Evolutionary conservation across 176 grass and related monocot genomes (phyloP).

Genomic region (Ampelocalamus luodianensis): DNA sequence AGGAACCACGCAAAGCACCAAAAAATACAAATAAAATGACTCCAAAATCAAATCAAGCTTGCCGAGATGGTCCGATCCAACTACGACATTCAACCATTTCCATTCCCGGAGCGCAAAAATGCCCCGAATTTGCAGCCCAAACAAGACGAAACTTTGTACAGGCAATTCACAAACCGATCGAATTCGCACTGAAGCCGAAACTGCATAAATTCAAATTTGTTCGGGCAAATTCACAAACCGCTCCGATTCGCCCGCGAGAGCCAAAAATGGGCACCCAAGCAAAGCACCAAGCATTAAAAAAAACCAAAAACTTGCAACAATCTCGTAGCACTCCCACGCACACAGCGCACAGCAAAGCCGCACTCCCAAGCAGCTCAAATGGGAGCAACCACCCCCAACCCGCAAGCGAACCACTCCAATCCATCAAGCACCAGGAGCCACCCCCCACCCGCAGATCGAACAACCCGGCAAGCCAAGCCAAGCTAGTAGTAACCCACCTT

Average conservation of each 20-base stretch:
- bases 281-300: neutral
- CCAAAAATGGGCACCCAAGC: neutral
- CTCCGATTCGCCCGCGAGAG: neutral
- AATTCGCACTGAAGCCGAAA: neutral
- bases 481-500: slow-evolving; percentile 48
- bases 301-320: neutral
- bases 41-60: neutral
- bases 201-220: neutral
- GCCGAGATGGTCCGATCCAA: neutral
- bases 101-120: neutral
- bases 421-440: neutral
- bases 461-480: neutral
- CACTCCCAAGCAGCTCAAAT: neutral
- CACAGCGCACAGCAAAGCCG: neutral
- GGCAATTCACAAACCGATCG: too few relatives aligned
- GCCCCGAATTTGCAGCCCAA: neutral
- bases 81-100: neutral
- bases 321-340: neutral
- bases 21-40: slow-evolving; percentile 16
- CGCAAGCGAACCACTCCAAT: neutral
- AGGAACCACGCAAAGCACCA: neutral
- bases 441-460: neutral
- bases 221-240: neutral
- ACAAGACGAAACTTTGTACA: neutral
- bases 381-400: neutral